Conservation (phyloP, 192 early-diverging fungal species). For the Coemansia sp. region DNA sequence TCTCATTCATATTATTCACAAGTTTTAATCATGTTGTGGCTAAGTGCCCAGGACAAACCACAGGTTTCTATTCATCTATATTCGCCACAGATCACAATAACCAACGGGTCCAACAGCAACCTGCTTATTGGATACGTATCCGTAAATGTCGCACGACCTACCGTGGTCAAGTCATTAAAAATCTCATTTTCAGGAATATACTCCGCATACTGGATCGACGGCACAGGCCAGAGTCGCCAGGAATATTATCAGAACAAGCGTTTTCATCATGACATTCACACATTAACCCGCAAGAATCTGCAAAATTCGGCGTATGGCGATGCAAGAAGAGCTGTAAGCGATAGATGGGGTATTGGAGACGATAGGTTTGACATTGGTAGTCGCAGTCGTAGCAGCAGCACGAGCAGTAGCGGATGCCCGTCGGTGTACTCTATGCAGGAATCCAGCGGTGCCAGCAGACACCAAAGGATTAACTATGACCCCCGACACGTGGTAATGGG, state of each 20-base stretch:
- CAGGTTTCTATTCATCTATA: slow-evolving; percentile 25
- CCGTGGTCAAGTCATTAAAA: slow-evolving; percentile 23
- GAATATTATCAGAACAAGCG: slow-evolving; percentile 37
- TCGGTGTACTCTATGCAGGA: neutral
- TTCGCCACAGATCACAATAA: slow-evolving; percentile 35
- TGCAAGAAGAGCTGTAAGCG: neutral
- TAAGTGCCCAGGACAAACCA: slow-evolving; percentile 9
- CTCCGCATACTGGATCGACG: slow-evolving; percentile 29
- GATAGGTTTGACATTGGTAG: neutral
- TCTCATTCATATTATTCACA: too few relatives aligned
- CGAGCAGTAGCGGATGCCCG: slow-evolving; percentile 9
- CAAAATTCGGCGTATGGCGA: neutral
- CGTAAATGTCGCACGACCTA: slow-evolving; percentile 15
- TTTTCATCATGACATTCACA: slow-evolving; percentile 23
- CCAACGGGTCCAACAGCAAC: slow-evolving; percentile 37
- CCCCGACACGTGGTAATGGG: neutral
- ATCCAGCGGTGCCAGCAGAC: neutral
- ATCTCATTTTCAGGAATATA: slow-evolving; percentile 31
- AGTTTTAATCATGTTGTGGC: slow-evolving; percentile 19
- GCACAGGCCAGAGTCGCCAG: slow-evolving; percentile 18
- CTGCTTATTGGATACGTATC: slow-evolving; percentile 31
- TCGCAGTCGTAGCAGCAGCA: slow-evolving; percentile 17
- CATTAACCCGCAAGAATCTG: slow-evolving; percentile 18
- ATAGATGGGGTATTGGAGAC: neutral
- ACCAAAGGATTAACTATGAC: neutral